Percentiles rank a stretch among this genome's conserved stretches.
Evolutionary conservation across 495 filamentous ascomycete genomes (phyloP).

Genomic region (Annulohypoxylon bovei): DNA sequence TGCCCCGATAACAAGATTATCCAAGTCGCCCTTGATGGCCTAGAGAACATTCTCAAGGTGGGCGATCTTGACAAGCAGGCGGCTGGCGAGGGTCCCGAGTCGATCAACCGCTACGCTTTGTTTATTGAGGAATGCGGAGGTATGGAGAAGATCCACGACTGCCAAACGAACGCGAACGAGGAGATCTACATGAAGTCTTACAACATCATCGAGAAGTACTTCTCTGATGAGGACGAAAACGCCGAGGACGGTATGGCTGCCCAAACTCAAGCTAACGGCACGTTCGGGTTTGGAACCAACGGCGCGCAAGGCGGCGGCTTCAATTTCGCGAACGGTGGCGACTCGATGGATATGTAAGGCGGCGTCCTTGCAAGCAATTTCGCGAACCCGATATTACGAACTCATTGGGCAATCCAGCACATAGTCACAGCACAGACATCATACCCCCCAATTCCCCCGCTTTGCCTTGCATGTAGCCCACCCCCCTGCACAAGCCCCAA

Average conservation of each 20-base stretch:
- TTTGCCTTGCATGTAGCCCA: slow-evolving; percentile 36
- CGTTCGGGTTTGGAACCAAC: slow-evolving; percentile 86
- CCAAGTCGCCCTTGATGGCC: slow-evolving; percentile 95
- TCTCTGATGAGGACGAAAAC: slow-evolving; percentile 96
- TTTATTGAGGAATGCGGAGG: slow-evolving; percentile 99
- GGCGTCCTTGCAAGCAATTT: slow-evolving; percentile 9
- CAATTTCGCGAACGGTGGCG: slow-evolving; percentile 91
- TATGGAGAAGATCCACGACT: slow-evolving; percentile 99
- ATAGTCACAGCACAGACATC: slow-evolving; percentile 43
- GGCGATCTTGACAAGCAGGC: slow-evolving; percentile 98
- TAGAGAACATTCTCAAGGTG: slow-evolving; percentile 99
- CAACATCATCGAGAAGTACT: slow-evolving; percentile 99
- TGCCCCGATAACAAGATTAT: slow-evolving; percentile 99
- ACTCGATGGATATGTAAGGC: slow-evolving; percentile 98
- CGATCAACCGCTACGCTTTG: slow-evolving; percentile 94
- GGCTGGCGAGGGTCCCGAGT: slow-evolving; percentile 73
- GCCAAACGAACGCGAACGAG: slow-evolving; percentile 99
- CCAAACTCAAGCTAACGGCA: slow-evolving; percentile 69
- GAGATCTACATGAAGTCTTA: slow-evolving; percentile 99
- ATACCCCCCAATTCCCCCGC: slow-evolving; percentile 37
- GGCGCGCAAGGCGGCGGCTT: slow-evolving; percentile 80
- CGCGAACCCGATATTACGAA: slow-evolving; percentile 30
- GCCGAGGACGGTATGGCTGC: slow-evolving; percentile 70
- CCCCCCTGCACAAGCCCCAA: slow-evolving; percentile 41
- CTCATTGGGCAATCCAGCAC: slow-evolving; percentile 37